Percentiles rank a stretch among this genome's conserved stretches.
phyloP scores from a whole-genome alignment of 1,139 yeast species.

The Suhomyces anneliseae region DNA sequence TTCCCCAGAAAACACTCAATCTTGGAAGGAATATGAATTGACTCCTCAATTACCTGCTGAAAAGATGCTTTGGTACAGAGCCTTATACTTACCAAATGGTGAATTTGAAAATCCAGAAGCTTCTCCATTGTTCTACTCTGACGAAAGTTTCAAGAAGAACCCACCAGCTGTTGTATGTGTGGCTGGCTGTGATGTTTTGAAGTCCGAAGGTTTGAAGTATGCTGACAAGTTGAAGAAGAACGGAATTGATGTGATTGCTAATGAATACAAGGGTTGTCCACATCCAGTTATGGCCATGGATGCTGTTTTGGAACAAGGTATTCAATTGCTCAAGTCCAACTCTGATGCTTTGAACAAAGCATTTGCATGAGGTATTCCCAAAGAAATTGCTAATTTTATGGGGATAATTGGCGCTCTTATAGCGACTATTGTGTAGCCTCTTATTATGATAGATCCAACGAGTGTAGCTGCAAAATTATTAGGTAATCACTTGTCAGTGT shows the following conservation, averaged over 20 bases:
- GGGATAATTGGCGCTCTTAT: too few relatives aligned
- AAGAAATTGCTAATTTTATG: not conserved
- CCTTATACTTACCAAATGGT: constrained; percentile 41
- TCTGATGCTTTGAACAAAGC: constrained; percentile 29
- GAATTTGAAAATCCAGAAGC: constrained; percentile 40
- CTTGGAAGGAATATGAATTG: constrained; percentile 43
- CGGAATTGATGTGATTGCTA: constrained; percentile 36
- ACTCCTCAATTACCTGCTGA: constrained; percentile 50
- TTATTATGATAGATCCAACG: too few relatives aligned
- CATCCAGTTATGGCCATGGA: constrained; percentile 54
- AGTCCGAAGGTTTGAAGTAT: constrained; percentile 46
- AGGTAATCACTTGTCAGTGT: too few relatives aligned
- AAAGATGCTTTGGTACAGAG: constrained; percentile 51
- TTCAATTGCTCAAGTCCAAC: constrained; percentile 32
- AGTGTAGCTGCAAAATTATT: too few relatives aligned
- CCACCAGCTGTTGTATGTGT: constrained; percentile 48
- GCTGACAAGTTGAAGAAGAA: constrained; percentile 38
- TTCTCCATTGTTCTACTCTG: constrained; percentile 44
- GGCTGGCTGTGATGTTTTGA: constrained; percentile 48
- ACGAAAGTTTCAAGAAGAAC: constrained; percentile 36
- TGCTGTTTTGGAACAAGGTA: constrained; percentile 41
- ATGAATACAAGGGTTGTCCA: constrained; percentile 45
- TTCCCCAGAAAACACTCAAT: constrained; percentile 32
- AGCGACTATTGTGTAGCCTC: too few relatives aligned
- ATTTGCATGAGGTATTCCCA: constrained; percentile 6